These are phyloP conservation scores for Talaromyces islandicus DNA, from an alignment of 2,329 filamentous ascomycete species.

Conservation along the genomic window DNA sequence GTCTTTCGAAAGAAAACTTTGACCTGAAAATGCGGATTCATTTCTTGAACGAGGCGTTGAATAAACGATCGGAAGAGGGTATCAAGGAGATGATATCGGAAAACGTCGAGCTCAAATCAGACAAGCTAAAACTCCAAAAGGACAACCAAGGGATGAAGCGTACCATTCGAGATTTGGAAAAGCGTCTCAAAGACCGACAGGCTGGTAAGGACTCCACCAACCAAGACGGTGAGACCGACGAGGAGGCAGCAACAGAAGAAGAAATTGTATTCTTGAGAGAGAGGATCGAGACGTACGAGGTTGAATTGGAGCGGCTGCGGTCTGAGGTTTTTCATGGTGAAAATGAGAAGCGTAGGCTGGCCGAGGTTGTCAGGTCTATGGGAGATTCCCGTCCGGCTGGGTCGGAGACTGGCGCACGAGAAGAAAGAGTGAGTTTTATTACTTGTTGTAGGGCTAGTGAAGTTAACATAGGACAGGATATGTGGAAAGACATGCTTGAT, in stretches of 20 bases:
- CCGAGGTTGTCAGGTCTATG: slow-evolving; percentile 68
- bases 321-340: slow-evolving; percentile 74
- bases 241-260: slow-evolving; percentile 59
- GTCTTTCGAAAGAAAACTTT: slow-evolving; percentile 95
- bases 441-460: not conserved
- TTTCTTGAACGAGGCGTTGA: slow-evolving; percentile 87
- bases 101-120: slow-evolving; percentile 91
- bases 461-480: slow-evolving; percentile 50
- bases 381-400: slow-evolving; percentile 47
- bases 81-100: slow-evolving; percentile 98
- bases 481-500: slow-evolving; percentile 92
- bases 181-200: slow-evolving; percentile 57
- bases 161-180: slow-evolving; percentile 80
- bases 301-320: slow-evolving; percentile 74
- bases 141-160: slow-evolving; percentile 80
- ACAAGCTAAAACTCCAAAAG: slow-evolving; percentile 79
- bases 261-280: slow-evolving; percentile 82
- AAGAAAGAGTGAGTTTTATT: slow-evolving; percentile 39
- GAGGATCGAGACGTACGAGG: slow-evolving; percentile 74
- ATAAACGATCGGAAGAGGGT: slow-evolving; percentile 90
- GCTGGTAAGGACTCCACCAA: slow-evolving; percentile 39
- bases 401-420: slow-evolving; percentile 44
- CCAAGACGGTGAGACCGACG: slow-evolving; percentile 36
- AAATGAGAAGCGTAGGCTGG: slow-evolving; percentile 77
- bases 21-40: slow-evolving; percentile 96